These are phyloP conservation scores for Phialophora verrucosa DNA, from an alignment of 2,329 filamentous ascomycete species.

Conservation along the genomic window DNA sequence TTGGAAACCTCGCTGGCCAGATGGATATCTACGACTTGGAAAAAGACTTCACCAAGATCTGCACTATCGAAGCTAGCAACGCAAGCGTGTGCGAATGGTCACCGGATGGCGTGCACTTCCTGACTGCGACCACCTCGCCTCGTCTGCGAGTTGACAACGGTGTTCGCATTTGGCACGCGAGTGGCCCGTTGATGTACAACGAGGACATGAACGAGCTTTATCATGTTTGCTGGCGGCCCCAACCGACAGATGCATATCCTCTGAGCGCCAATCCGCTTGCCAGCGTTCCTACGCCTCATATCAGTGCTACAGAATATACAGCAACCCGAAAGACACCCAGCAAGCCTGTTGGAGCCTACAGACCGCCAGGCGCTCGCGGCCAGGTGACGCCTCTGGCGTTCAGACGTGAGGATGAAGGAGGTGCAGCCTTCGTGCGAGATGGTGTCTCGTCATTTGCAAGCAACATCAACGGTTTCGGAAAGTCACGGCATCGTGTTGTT, in stretches of 20 bases:
- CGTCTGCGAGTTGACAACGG: constrained; percentile 96
- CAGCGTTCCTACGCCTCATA: constrained; percentile 76
- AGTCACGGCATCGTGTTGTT: constrained; percentile 74
- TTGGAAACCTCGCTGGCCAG: constrained; percentile 95
- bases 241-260: constrained; percentile 65
- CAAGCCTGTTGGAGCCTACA: constrained; percentile 96
- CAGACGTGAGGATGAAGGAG: constrained; percentile 96
- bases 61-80: constrained; percentile 93
- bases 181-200: constrained; percentile 88
- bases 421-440: constrained; percentile 83
- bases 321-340: constrained; percentile 90
- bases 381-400: constrained; percentile 89
- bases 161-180: constrained; percentile 91
- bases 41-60: constrained; percentile 90
- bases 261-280: constrained; percentile 71
- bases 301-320: constrained; percentile 81
- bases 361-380: constrained; percentile 90
- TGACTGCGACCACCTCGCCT: constrained; percentile 97
- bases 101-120: constrained; percentile 90
- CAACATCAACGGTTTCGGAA: constrained; percentile 78
- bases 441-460: constrained; percentile 70
- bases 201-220: constrained; percentile 95
- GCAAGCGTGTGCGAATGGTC: constrained; percentile 97
- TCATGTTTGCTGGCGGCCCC: constrained; percentile 85
- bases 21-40: constrained; percentile 97